Percentiles rank a stretch among this genome's conserved stretches.
phyloP scores from a whole-genome alignment of 768 basidiomycete genomes.

The Mycena capillaripes region DNA sequence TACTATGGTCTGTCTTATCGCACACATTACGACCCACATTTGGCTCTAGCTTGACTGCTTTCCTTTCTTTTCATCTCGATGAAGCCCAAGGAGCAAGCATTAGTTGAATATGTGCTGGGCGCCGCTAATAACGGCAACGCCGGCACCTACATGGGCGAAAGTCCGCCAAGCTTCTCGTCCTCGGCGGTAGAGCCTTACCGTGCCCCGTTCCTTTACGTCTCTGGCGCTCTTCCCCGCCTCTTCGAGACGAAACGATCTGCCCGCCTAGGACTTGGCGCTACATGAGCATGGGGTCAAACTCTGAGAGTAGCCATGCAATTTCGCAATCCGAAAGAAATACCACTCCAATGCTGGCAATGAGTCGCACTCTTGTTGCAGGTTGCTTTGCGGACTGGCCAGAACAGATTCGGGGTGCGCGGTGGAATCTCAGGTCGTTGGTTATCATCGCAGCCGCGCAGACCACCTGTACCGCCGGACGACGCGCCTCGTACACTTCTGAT shows the following conservation, averaged over 20 bases:
- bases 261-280: slow-evolving; percentile 1
- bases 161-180: slow-evolving; percentile 4
- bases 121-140: neutral
- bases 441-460: neutral
- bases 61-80: neutral
- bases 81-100: neutral
- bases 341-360: too few species aligned
- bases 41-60: neutral
- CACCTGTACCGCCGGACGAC: neutral
- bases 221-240: neutral
- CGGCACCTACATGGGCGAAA: neutral
- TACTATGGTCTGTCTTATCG: neutral
- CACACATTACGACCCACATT: neutral
- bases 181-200: neutral
- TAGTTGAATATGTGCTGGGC: neutral
- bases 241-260: neutral
- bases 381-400: too few species aligned
- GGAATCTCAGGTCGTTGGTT: neutral
- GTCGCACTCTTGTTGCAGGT: too few species aligned
- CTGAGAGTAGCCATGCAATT: too few species aligned
- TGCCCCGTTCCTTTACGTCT: neutral
- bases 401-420: too few species aligned
- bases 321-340: neutral
- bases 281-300: neutral
- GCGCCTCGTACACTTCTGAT: neutral